phyloP scores from a whole-genome alignment of 2,329 filamentous ascomycete species.

The Verticillium nubilum region DNA sequence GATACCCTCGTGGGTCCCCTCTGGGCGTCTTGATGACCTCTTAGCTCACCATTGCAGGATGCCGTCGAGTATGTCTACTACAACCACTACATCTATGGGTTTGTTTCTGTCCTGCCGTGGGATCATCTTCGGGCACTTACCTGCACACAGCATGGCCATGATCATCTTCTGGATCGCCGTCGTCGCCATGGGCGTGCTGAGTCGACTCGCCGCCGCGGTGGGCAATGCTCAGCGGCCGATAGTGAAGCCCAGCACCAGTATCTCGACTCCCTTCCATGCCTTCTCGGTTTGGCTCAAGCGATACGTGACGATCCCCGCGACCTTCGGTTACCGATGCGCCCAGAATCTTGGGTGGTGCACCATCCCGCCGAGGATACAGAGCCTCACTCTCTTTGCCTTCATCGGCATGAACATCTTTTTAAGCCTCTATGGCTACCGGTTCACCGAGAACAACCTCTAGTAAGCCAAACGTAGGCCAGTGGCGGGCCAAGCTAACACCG shows the following conservation, averaged over 20 bases:
- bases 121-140: conserved; percentile 3
- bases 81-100: conserved; percentile 32
- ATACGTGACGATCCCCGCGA: conserved; percentile 31
- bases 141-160: conserved; percentile 21
- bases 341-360: conserved; percentile 40
- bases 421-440: conserved; percentile 28
- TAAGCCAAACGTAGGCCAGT: conserved; percentile 15
- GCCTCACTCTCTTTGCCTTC: conserved; percentile 31
- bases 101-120: conserved; percentile 4
- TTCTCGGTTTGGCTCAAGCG: conserved; percentile 23
- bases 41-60: conserved; percentile 18
- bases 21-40: not conserved
- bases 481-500: not conserved
- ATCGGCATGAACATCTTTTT: conserved; percentile 30
- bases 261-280: not conserved
- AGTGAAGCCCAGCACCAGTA: not conserved
- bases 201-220: conserved; percentile 17
- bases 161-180: conserved; percentile 35
- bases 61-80: conserved; percentile 26
- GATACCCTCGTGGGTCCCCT: conserved; percentile 28
- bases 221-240: conserved; percentile 1
- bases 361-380: conserved; percentile 37
- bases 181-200: conserved; percentile 26
- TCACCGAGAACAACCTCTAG: conserved; percentile 33
- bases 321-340: conserved; percentile 35